Base-by-base conservation (phyloP, 2,329 filamentous ascomycete genomes). In the Ophiostoma perfectum region DNA sequence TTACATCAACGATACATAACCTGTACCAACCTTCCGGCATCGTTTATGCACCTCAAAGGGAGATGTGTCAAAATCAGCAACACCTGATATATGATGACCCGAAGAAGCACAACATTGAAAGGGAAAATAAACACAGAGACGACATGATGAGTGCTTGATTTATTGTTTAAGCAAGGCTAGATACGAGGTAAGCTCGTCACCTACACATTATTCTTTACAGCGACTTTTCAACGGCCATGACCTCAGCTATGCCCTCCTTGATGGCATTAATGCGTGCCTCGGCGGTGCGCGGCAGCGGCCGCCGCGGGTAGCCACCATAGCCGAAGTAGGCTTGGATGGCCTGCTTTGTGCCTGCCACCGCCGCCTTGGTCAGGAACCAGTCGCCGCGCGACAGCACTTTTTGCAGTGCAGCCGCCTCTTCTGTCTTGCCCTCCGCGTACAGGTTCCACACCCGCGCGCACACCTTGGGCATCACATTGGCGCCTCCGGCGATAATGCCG, bases 331-430 rank as follows among this genome's bases (percentile, higher is more conserved):
- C 86, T 81, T 95, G 88, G 73, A 96, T 88, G 11, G 90, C 91
- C 72, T 86, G 86, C 83, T 96, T 96, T 36, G 92, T 95, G n/a
- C 91, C 92, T 0, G 92, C 89, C 74, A 95, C 92, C 63, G 90
- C 90, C 0, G 89, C 83, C 80, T 93, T 93, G 71, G 92, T 95
- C 67, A 94, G 81, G 60, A 89, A 87, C 91, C 91, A 96, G 78
- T 96, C 92, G 44, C 89, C 89, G 75, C 87, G 88, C 74, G 89
- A 88, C 71, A 96, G 84, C n/a, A 89, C 79, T 78, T 90, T 90
- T 77, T 96, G 92, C 75, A 93, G 80, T 72, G 84, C 85, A 73
- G 89, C 84, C 6, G 92, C 90, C 80, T 96, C 90, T 49, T 90
- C 88, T 68, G 83, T 84, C 80, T 91, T 89, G 60, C 91, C 92